Evolutionary conservation across 2,329 filamentous ascomycete species (phyloP).

Genomic region (Sporothrix pallida): DNA sequence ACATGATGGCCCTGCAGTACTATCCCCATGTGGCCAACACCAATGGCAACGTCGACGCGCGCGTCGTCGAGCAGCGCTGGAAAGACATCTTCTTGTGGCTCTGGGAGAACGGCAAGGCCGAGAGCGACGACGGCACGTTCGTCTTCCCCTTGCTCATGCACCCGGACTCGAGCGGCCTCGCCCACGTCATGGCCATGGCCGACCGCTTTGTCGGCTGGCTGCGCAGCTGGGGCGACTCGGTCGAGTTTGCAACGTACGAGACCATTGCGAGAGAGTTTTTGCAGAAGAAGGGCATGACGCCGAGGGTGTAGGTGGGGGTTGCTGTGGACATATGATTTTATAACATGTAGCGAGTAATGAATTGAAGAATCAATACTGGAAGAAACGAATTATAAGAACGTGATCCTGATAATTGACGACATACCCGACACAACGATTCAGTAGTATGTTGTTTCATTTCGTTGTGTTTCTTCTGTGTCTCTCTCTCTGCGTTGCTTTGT

Average conservation of each 20-base stretch:
- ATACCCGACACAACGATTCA: too few species aligned
- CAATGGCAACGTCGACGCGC: slow-evolving; percentile 63
- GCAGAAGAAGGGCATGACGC: background rate
- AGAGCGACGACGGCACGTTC: slow-evolving; percentile 9
- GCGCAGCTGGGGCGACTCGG: slow-evolving; percentile 19
- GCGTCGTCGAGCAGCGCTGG: slow-evolving; percentile 67
- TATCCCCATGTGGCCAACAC: slow-evolving; percentile 68
- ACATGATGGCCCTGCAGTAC: slow-evolving; percentile 70
- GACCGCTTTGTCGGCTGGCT: slow-evolving; percentile 22
- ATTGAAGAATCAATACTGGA: too few species aligned
- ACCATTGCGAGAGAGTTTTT: slow-evolving; percentile 8
- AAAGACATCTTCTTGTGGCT: slow-evolving; percentile 66
- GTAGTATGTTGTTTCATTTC: too few species aligned
- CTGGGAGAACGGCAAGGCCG: slow-evolving; percentile 46
- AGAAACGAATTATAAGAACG: too few species aligned
- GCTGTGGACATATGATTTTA: too few species aligned
- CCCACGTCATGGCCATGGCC: slow-evolving; percentile 24
- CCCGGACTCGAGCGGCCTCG: slow-evolving; percentile 17
- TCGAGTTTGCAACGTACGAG: slow-evolving; percentile 16
- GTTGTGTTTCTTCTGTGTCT: too few species aligned
- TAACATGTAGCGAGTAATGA: too few species aligned
- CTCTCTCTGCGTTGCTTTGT: too few species aligned
- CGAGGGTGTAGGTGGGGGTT: background rate
- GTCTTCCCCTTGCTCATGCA: slow-evolving; percentile 20
- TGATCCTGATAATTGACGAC: too few species aligned